Evolutionary conservation across 2,329 filamentous ascomycete species (phyloP).

Genomic region (Hypoxylon sp.): DNA sequence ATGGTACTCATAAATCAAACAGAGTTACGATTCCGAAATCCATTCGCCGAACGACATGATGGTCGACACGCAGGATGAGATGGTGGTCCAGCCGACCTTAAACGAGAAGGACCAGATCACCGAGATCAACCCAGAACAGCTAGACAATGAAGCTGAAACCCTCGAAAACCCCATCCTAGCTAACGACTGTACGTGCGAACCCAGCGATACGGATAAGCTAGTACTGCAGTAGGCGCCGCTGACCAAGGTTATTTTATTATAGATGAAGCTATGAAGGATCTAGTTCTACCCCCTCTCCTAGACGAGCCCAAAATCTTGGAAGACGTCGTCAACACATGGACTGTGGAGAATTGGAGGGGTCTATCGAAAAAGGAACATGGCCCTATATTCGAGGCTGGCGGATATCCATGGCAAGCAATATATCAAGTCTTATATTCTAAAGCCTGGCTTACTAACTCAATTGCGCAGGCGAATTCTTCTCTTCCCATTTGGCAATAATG

Average conservation of each 20-base stretch:
- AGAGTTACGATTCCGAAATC: constrained; percentile 67
- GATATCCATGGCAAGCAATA: constrained; percentile 82
- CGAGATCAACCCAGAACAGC: constrained; percentile 69
- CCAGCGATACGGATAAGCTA: constrained; percentile 13
- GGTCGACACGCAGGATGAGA: constrained; percentile 69
- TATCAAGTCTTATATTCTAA: constrained; percentile 10
- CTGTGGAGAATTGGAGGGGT: constrained; percentile 85
- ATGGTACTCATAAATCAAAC: constrained; percentile 44
- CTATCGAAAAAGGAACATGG: constrained; percentile 87
- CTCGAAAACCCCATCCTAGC: constrained; percentile 66
- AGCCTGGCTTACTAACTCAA: constrained; percentile 41
- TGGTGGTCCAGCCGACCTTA: constrained; percentile 63
- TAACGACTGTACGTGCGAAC: constrained; percentile 65
- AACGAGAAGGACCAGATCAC: constrained; percentile 67
- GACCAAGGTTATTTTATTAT: constrained; percentile 46
- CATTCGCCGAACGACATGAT: constrained; percentile 71
- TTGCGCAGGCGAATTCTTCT: constrained; percentile 85
- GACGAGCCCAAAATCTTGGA: constrained; percentile 86
- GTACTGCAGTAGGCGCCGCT: constrained; percentile 41
- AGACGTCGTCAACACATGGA: constrained; percentile 86
- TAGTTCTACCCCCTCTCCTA: constrained; percentile 78
- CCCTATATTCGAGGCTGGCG: constrained; percentile 87
- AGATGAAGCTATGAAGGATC: constrained; percentile 89
- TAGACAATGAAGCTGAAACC: constrained; percentile 64
- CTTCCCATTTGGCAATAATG: constrained; percentile 95